These are phyloP conservation scores for Salix arbutifolia DNA, from an alignment of 345 rosid genomes.

Conservation along the genomic window DNA sequence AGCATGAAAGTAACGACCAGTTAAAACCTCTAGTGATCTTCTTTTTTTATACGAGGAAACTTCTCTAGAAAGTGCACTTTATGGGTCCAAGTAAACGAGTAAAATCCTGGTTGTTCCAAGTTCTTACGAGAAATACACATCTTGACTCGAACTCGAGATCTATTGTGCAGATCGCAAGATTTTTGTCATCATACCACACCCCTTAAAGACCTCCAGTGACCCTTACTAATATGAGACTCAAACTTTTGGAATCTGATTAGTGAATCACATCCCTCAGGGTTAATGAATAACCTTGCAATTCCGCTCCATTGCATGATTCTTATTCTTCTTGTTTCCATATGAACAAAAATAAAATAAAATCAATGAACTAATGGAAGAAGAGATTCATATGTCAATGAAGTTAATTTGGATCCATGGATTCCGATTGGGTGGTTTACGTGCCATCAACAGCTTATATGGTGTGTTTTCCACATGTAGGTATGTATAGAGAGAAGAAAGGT, in stretches of 20 bases:
- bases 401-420: neutral
- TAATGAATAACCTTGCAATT: neutral
- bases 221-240: too few relatives aligned
- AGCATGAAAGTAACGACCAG: accelerated
- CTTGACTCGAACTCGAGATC: too few relatives aligned
- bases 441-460: neutral
- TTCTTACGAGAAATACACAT: accelerated
- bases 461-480: neutral
- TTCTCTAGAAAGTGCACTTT: too few relatives aligned
- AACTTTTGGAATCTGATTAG: too few relatives aligned
- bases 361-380: neutral
- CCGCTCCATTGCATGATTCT: neutral
- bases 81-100: too few relatives aligned
- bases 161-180: too few relatives aligned
- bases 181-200: too few relatives aligned
- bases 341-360: too few relatives aligned
- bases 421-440: neutral
- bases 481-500: neutral
- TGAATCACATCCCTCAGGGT: too few relatives aligned
- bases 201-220: accelerated
- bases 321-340: too few relatives aligned
- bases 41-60: too few relatives aligned
- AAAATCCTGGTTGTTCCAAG: accelerated
- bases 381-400: neutral
- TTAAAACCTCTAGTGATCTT: too few relatives aligned